A percentile compares a stretch with the other conserved stretches of the same genome.
Conservation (phyloP, 371 early-diverging fungal genomes). For the Parasitella parasitica region DNA sequence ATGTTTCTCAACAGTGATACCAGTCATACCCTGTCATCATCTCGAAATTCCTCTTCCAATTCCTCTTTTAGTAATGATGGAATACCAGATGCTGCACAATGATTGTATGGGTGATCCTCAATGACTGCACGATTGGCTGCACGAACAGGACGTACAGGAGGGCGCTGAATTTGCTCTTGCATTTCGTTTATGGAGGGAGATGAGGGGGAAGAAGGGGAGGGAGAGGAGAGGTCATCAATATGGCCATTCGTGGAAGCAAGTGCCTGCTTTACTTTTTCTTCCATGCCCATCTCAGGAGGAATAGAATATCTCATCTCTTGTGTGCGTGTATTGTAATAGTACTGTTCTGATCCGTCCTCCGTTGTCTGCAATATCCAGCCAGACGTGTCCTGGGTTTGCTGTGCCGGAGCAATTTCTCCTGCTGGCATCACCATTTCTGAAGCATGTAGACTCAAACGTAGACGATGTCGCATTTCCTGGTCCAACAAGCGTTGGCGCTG, state of each 20-base stretch:
- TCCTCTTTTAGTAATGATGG: not conserved
- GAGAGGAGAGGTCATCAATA: no score
- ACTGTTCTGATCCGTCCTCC: conserved; percentile 57
- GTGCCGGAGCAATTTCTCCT: not conserved
- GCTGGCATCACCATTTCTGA: conserved; percentile 12
- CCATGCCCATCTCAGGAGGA: conserved; percentile 33
- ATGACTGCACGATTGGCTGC: conserved; percentile 23
- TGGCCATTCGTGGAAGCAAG: not conserved
- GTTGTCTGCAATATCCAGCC: conserved; percentile 55
- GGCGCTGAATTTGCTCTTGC: not conserved
- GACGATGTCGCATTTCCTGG: conserved; percentile 8
- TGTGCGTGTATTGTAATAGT: conserved; percentile 52
- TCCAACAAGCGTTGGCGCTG: conserved; percentile 9
- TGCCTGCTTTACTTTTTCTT: conserved; percentile 1
- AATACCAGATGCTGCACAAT: not conserved
- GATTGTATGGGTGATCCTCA: not conserved
- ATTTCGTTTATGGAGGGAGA: not conserved
- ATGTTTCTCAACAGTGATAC: not conserved
- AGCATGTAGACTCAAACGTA: conserved; percentile 27
- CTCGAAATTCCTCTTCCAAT: conserved; percentile 4
- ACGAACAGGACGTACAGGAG: conserved; percentile 33
- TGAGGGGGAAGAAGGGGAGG: no score
- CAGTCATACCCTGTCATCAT: conserved; percentile 10
- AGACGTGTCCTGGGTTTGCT: conserved; percentile 6
- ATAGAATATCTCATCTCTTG: conserved; percentile 57